Evolutionary conservation across 2,329 filamentous ascomycete species (phyloP).

Genomic region (Pseudogymnoascus sp.): DNA sequence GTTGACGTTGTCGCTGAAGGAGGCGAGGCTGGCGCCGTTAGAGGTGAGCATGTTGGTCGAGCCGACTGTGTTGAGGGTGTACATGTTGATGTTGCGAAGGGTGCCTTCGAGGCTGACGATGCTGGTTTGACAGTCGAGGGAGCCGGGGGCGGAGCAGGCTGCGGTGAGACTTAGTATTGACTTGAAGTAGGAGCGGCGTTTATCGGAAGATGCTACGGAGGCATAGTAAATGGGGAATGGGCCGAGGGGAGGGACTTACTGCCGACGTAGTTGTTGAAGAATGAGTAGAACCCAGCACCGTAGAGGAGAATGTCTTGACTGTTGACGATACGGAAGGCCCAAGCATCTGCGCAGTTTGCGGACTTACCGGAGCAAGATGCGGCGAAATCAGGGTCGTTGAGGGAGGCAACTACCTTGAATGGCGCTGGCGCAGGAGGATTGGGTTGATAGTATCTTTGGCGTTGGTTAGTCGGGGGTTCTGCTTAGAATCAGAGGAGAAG

Average conservation of each 20-base stretch:
- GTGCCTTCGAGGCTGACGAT: slow-evolving; percentile 21
- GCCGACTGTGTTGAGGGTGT: slow-evolving; percentile 20
- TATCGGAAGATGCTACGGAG: no score
- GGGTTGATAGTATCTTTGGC: slow-evolving; percentile 54
- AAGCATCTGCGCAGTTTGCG: slow-evolving; percentile 47
- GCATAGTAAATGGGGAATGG: no score
- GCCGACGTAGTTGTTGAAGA: slow-evolving; percentile 49
- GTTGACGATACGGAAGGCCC: slow-evolving; percentile 55
- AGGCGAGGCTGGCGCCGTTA: slow-evolving; percentile 14
- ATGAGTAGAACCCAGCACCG: slow-evolving; percentile 49
- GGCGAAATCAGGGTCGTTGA: slow-evolving; percentile 44
- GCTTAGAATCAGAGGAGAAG: neutral
- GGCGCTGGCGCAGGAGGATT: slow-evolving; percentile 56
- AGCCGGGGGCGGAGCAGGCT: slow-evolving; percentile 14
- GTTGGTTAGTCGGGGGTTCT: neutral
- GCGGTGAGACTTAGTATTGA: no score
- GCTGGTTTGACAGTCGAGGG: slow-evolving; percentile 20
- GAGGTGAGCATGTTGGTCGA: slow-evolving; percentile 19
- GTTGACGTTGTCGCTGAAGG: slow-evolving; percentile 17
- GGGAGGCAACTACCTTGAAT: slow-evolving; percentile 38
- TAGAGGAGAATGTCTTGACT: slow-evolving; percentile 42
- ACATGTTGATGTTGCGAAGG: slow-evolving; percentile 17
- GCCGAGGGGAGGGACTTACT: slow-evolving; percentile 15
- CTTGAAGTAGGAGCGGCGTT: no score
- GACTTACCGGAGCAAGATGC: slow-evolving; percentile 34